phyloP scores from a whole-genome alignment of 202 grass and related monocot species.

The Cymbopogon flexuosus region DNA sequence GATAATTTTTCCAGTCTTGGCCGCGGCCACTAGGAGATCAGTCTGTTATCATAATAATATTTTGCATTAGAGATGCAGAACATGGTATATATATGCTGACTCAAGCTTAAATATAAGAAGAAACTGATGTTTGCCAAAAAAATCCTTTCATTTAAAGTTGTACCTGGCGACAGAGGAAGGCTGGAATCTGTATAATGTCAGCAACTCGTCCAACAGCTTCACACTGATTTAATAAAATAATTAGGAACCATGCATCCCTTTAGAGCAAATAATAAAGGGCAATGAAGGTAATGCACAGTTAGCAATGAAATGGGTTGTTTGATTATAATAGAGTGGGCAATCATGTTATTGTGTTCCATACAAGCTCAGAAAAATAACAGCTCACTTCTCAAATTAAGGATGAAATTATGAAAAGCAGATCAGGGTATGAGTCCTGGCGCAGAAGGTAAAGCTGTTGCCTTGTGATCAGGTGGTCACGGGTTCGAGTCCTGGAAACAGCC shows the following conservation, averaged over 20 bases:
- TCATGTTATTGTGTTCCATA: neutral
- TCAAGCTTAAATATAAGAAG: constrained; percentile 7
- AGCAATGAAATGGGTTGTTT: neutral
- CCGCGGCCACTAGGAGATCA: constrained; percentile 83
- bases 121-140: neutral
- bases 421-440: neutral
- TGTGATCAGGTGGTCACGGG: too few species aligned
- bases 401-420: neutral
- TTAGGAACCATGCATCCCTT: constrained; percentile 12
- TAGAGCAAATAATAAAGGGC: constrained; percentile 8
- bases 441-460: too few species aligned
- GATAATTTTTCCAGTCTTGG: constrained; percentile 93
- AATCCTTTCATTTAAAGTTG: neutral
- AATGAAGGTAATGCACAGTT: neutral
- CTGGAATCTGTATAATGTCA: constrained; percentile 98
- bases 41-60: constrained; percentile 54
- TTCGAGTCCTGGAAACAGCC: too few species aligned
- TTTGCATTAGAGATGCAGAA: constrained; percentile 30
- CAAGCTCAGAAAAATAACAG: neutral
- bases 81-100: neutral
- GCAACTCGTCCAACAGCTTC: constrained; percentile 90
- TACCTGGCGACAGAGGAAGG: constrained; percentile 97
- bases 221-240: constrained; percentile 52
- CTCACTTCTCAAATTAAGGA: neutral
- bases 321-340: neutral